Evolutionary conservation across 202 grass and related monocot species (phyloP).

Genomic region (Digitaria exilis): DNA sequence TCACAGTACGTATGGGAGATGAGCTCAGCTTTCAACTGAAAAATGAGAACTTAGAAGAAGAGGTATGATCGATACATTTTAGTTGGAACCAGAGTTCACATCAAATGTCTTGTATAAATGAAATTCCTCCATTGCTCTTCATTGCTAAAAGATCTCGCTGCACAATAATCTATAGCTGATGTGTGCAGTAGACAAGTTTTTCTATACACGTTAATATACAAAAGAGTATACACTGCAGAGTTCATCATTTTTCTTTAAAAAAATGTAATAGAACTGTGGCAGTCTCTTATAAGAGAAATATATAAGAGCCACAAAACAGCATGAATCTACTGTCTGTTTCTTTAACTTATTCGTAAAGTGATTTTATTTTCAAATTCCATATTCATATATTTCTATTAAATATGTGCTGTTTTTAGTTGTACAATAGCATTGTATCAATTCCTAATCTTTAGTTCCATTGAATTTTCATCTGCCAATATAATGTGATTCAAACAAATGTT

Average conservation of each 20-base stretch:
- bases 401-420: not conserved
- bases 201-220: not conserved
- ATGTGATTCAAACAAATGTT: not conserved
- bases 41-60: constrained; percentile 66
- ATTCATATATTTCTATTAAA: not conserved
- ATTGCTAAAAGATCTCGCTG: not conserved
- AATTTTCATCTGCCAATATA: not conserved
- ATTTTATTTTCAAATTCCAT: not conserved
- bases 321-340: not conserved
- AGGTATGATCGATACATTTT: constrained; percentile 45
- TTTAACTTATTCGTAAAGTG: not conserved
- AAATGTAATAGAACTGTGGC: not conserved
- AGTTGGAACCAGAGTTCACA: not conserved
- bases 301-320: not conserved
- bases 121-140: not conserved
- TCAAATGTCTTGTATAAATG: not conserved
- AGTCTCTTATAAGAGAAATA: not conserved
- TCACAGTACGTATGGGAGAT: constrained; percentile 64
- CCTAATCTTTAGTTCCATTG: not conserved
- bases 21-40: constrained; percentile 64
- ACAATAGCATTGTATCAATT: not conserved
- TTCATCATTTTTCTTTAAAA: not conserved
- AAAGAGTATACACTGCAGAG: not conserved
- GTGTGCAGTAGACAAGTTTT: not conserved
- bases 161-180: constrained; percentile 13